Evolutionary conservation across 768 basidiomycete species (phyloP).

Genomic region (Tylopilus rubrobrunneus): DNA sequence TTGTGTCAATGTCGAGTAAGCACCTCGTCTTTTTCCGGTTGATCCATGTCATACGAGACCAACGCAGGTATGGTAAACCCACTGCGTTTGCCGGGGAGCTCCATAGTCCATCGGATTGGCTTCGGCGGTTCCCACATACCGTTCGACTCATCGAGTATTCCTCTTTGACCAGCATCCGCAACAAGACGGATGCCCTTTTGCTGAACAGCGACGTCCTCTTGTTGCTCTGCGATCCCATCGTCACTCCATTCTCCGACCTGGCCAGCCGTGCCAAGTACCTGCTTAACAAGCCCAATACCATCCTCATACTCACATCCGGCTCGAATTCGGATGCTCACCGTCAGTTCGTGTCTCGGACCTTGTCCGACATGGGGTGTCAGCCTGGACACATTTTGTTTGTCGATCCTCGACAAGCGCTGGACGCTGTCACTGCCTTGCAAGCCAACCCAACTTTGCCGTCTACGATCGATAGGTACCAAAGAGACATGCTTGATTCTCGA

Average conservation of each 20-base stretch:
- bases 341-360: constrained; percentile 18
- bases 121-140: constrained; percentile 51
- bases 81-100: constrained; percentile 23
- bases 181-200: constrained; percentile 17
- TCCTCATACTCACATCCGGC: constrained; percentile 41
- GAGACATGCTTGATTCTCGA: constrained; percentile 56
- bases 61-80: constrained; percentile 23
- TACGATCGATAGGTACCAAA: constrained; percentile 62
- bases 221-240: constrained; percentile 58
- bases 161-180: constrained; percentile 13
- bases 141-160: constrained; percentile 44
- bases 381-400: constrained; percentile 40
- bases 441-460: constrained; percentile 41
- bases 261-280: constrained; percentile 22
- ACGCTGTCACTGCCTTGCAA: constrained; percentile 48
- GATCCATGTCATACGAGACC: neutral
- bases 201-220: constrained; percentile 58
- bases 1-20: constrained; percentile 27
- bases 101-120: constrained; percentile 49
- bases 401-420: constrained; percentile 57
- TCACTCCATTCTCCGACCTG: constrained; percentile 43
- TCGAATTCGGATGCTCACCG: constrained; percentile 13
- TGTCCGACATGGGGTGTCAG: constrained; percentile 21
- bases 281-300: constrained; percentile 36
- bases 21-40: neutral